phyloP scores from a whole-genome alignment of 108 stramenopile genomes.

The Cyclotella choctawhatcheeana region DNA sequence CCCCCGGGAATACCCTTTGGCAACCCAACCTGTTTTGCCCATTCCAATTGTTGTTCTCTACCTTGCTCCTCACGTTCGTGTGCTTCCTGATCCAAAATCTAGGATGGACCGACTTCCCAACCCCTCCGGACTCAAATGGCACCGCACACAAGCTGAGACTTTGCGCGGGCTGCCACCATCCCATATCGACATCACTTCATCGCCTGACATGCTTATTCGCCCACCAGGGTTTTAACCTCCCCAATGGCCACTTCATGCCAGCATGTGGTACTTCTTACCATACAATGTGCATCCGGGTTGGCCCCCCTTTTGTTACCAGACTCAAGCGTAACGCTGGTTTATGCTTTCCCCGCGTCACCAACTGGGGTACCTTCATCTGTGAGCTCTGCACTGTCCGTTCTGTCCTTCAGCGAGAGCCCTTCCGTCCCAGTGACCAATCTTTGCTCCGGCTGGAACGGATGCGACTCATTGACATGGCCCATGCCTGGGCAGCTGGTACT shows the following conservation, averaged over 20 bases:
- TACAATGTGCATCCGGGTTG: neutral
- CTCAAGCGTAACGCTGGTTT: neutral
- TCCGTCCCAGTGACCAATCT: neutral
- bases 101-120: neutral
- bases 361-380: conserved; percentile 13
- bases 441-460: neutral
- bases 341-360: neutral
- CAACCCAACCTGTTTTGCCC: neutral
- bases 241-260: neutral
- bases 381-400: conserved; percentile 1
- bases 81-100: no score
- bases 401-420: neutral
- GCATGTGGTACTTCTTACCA: neutral
- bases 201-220: neutral
- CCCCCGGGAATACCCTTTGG: neutral
- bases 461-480: neutral
- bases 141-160: neutral
- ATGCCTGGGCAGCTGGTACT: conserved; percentile 1
- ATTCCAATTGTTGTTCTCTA: conserved; percentile 2
- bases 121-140: neutral
- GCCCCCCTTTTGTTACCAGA: neutral
- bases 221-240: neutral
- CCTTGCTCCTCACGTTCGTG: conserved; percentile 2
- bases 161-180: conserved; percentile 7
- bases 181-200: neutral